Percentiles rank a stretch among this genome's conserved stretches.
These are phyloP conservation scores for Trifolium pratense DNA, from an alignment of 306 rosid genomes.

Conservation along the genomic window DNA sequence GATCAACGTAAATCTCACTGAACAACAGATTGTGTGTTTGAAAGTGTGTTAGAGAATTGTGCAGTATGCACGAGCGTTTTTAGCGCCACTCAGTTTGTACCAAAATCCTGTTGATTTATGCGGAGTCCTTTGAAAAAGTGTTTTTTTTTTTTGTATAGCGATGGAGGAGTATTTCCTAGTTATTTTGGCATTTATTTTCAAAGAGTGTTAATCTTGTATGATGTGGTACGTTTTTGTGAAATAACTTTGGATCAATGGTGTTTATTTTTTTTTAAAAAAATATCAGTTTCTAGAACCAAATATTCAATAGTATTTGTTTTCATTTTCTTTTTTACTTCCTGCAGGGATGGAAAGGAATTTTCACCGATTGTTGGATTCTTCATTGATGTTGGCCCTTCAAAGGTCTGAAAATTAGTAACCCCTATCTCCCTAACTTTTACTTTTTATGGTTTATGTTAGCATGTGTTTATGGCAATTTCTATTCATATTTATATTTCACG, in stretches of 20 bases:
- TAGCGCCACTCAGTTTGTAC: background rate
- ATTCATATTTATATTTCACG: background rate
- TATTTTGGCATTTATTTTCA: background rate
- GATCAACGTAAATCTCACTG: background rate
- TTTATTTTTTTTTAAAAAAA: slow-evolving; percentile 13
- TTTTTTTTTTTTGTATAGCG: background rate
- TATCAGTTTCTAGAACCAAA: no score
- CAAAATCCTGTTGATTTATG: slow-evolving; percentile 8
- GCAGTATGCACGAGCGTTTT: background rate
- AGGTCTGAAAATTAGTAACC: slow-evolving; percentile 53
- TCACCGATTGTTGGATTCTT: slow-evolving; percentile 83
- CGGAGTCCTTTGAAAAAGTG: background rate
- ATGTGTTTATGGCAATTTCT: slow-evolving; percentile 4
- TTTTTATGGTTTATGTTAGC: background rate
- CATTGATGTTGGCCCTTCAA: slow-evolving; percentile 58
- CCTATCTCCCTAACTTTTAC: slow-evolving; percentile 17
- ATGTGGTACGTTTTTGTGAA: slow-evolving; percentile 12
- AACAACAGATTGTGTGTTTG: no score
- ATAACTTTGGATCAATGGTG: background rate
- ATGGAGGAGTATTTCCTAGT: background rate
- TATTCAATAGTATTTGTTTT: no score
- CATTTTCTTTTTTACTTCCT: slow-evolving; percentile 1
- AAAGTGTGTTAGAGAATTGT: background rate
- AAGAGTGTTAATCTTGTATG: slow-evolving; percentile 4
- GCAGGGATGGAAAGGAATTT: slow-evolving; percentile 84